Conservation (phyloP, 148 eudicot genomes). For the Talinum fruticosum region DNA sequence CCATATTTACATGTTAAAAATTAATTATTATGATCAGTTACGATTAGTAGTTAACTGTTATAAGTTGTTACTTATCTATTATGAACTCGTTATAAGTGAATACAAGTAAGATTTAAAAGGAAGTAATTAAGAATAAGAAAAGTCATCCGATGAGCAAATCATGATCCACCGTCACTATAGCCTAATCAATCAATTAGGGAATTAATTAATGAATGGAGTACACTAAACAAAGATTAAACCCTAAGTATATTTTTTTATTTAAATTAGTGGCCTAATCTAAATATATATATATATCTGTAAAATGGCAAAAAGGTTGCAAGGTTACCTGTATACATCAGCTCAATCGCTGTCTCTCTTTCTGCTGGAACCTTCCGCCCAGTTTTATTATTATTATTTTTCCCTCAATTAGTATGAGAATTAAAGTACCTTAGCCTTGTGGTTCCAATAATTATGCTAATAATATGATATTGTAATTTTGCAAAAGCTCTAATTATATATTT, state of each 20-base stretch:
- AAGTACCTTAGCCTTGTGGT: background rate
- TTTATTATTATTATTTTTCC: background rate
- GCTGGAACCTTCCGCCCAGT: slow-evolving; percentile 29
- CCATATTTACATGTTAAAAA: no score
- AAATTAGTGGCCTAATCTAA: slow-evolving; percentile 18
- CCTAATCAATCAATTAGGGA: background rate
- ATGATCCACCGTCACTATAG: slow-evolving; percentile 22
- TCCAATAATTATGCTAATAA: background rate
- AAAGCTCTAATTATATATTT: background rate
- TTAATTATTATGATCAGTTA: no score
- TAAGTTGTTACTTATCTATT: no score
- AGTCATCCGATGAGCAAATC: slow-evolving; percentile 7
- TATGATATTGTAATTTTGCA: background rate
- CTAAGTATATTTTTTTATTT: slow-evolving; percentile 3
- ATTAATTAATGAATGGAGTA: background rate
- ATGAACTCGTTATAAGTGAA: no score
- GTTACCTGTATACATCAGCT: slow-evolving; percentile 44
- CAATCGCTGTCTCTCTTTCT: slow-evolving; percentile 30
- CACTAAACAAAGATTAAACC: background rate
- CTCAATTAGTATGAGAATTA: background rate
- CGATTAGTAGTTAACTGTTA: no score
- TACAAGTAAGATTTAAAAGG: background rate
- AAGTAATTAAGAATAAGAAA: background rate
- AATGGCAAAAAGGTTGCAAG: slow-evolving; percentile 27
- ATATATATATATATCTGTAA: slow-evolving; percentile 10